Evolutionary conservation across 495 filamentous ascomycete genomes (phyloP).

Genomic region (Parmelia sp.): DNA sequence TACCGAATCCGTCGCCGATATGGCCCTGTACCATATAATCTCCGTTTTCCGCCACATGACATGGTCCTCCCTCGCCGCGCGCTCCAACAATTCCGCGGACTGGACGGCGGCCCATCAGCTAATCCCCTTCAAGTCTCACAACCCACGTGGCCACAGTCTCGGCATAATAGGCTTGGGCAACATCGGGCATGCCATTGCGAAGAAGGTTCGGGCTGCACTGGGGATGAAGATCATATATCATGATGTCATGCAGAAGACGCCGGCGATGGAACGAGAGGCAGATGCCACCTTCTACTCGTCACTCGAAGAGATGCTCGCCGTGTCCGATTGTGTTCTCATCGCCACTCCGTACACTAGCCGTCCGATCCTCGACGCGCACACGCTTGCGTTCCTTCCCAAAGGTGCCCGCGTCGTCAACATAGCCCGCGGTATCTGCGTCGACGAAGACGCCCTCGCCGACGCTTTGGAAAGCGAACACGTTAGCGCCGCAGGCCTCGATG

Average conservation of each 20-base stretch:
- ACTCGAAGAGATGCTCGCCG: constrained; percentile 48
- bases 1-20: constrained; percentile 62
- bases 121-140: constrained; percentile 50
- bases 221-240: constrained; percentile 65
- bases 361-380: constrained; percentile 47
- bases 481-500: constrained; percentile 57
- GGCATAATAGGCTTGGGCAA: constrained; percentile 63
- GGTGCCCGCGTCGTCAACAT: constrained; percentile 65
- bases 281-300: constrained; percentile 46
- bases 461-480: constrained; percentile 53
- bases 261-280: constrained; percentile 28
- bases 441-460: constrained; percentile 60
- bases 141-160: constrained; percentile 49
- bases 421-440: constrained; percentile 62
- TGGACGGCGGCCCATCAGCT: constrained; percentile 54
- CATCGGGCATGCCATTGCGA: constrained; percentile 62
- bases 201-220: constrained; percentile 52
- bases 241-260: constrained; percentile 54
- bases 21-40: constrained; percentile 57
- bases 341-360: constrained; percentile 55
- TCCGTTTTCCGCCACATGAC: constrained; percentile 58
- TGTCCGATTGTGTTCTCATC: constrained; percentile 60
- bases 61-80: constrained; percentile 53
- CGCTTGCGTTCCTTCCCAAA: constrained; percentile 46
- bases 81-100: constrained; percentile 30